Percentiles rank a stretch among this genome's conserved stretches.
phyloP scores from a whole-genome alignment of 2,329 filamentous ascomycete species.

The Apiospora aurea region DNA sequence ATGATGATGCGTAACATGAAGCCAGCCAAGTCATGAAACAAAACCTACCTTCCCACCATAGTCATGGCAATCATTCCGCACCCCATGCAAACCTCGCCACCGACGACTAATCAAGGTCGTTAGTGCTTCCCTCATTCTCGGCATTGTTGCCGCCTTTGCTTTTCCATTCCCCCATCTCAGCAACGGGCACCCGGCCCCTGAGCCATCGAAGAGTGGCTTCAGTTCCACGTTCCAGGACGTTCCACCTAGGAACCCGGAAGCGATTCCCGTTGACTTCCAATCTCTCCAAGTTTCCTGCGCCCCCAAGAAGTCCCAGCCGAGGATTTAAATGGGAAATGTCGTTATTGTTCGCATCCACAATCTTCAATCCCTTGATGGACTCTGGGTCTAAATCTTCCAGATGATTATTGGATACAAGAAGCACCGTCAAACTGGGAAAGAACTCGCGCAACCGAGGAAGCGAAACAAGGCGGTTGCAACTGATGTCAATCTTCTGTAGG shows the following conservation, averaged over 20 bases:
- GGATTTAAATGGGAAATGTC: slow-evolving; percentile 84
- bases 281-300: slow-evolving; percentile 63
- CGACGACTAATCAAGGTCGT: slow-evolving; percentile 32
- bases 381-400: slow-evolving; percentile 77
- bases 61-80: background rate
- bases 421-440: slow-evolving; percentile 74
- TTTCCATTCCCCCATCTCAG: slow-evolving; percentile 64
- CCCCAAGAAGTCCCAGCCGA: slow-evolving; percentile 78
- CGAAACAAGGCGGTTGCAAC: slow-evolving; percentile 78
- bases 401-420: slow-evolving; percentile 82
- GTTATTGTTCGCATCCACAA: slow-evolving; percentile 84
- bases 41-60: background rate
- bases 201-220: slow-evolving; percentile 85
- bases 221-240: slow-evolving; percentile 84
- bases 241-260: slow-evolving; percentile 87
- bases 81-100: background rate
- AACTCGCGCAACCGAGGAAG: slow-evolving; percentile 70
- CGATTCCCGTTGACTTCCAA: slow-evolving; percentile 85
- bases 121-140: slow-evolving; percentile 38
- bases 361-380: slow-evolving; percentile 74
- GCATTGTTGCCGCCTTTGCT: slow-evolving; percentile 51
- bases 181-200: slow-evolving; percentile 74
- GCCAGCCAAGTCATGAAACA: background rate
- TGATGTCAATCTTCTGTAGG: slow-evolving; percentile 80
- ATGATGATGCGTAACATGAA: slow-evolving; percentile 16